A percentile compares a stretch with the other conserved stretches of the same genome.
Conservation (phyloP, 441 rosid species). For the Aleurites moluccanus region DNA sequence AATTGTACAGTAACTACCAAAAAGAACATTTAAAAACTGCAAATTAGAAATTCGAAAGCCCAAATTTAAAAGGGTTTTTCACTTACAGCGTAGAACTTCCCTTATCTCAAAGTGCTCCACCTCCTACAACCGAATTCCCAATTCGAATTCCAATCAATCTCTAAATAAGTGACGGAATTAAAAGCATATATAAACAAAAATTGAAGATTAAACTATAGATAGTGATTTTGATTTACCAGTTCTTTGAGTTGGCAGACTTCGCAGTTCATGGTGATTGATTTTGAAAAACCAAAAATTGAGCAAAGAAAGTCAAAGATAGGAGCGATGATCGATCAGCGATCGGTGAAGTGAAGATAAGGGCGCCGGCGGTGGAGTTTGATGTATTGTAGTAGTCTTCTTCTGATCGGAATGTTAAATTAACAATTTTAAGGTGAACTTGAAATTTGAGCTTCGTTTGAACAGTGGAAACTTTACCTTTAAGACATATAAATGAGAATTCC, state of each 20-base stretch:
- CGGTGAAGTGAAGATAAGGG: neutral
- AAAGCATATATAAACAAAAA: neutral
- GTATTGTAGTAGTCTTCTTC: slow-evolving; percentile 12
- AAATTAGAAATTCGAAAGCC: neutral
- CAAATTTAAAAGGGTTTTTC: neutral
- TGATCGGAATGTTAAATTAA: neutral
- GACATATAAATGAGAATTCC: neutral
- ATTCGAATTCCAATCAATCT: neutral
- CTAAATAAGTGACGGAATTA: neutral
- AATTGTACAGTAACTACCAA: neutral
- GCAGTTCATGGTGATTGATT: slow-evolving; percentile 62
- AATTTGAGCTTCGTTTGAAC: neutral
- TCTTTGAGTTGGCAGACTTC: slow-evolving; percentile 96
- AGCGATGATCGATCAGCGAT: neutral
- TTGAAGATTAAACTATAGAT: slow-evolving; percentile 1
- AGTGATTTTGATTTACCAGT: slow-evolving; percentile 47
- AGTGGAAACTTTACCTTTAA: neutral
- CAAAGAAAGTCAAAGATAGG: neutral
- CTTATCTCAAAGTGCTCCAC: slow-evolving; percentile 81
- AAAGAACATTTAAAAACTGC: neutral
- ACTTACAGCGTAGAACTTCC: slow-evolving; percentile 87
- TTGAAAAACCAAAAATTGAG: neutral
- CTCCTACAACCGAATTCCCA: slow-evolving; percentile 43
- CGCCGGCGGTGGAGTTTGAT: neutral
- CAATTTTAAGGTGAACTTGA: neutral